A percentile compares a stretch with the other conserved stretches of the same genome.
Conservation (phyloP, 2,329 filamentous ascomycete species). For the Hysterium pulicare region DNA sequence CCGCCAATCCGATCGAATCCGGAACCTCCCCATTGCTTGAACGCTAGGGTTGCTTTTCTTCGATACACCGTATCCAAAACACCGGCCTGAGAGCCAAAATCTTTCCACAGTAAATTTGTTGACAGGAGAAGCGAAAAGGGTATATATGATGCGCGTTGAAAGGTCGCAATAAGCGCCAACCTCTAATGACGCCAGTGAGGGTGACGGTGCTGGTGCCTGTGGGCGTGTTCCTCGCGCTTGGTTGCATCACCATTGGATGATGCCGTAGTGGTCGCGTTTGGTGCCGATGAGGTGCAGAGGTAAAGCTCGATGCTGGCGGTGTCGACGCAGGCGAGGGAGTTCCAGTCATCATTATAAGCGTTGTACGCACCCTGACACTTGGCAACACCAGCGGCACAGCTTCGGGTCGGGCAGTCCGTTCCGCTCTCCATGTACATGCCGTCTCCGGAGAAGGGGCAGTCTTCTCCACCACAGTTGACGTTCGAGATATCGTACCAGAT, state of each 20-base stretch:
- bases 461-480: slow-evolving; percentile 10
- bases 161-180: not conserved
- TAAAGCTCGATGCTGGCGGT: slow-evolving; percentile 10
- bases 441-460: slow-evolving; percentile 11
- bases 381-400: not conserved
- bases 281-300: slow-evolving; percentile 1
- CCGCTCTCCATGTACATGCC: slow-evolving; percentile 9
- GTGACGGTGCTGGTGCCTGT: not conserved
- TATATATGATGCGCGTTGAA: not conserved
- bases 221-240: not conserved
- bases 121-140: not conserved
- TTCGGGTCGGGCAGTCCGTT: slow-evolving; percentile 5
- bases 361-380: slow-evolving; percentile 3
- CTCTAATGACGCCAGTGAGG: not conserved
- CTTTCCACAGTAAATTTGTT: no score
- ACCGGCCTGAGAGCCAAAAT: not conserved
- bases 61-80: not conserved
- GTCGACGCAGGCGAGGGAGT: slow-evolving; percentile 7
- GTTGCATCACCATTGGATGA: not conserved
- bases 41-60: not conserved
- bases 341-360: slow-evolving; percentile 1
- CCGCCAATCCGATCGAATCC: not conserved
- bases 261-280: not conserved
- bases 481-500: slow-evolving; percentile 13
- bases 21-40: not conserved